Percentiles rank a stretch among this genome's conserved stretches.
phyloP scores from a whole-genome alignment of 2,329 filamentous ascomycete genomes.

The Alternaria burnsii region DNA sequence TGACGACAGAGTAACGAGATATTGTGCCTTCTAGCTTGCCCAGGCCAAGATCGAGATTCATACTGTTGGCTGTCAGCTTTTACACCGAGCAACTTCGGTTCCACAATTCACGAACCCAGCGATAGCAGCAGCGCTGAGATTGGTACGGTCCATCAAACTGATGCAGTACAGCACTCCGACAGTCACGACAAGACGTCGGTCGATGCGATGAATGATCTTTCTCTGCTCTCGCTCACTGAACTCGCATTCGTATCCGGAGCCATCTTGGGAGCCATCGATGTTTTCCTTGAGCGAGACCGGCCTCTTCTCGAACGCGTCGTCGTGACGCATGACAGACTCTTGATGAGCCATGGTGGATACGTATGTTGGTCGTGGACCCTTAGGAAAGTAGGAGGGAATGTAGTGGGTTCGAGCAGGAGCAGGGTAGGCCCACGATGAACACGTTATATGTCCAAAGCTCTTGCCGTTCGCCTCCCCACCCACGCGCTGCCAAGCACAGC shows the following conservation, averaged over 20 bases:
- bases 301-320: conserved; percentile 37
- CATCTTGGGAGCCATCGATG: conserved; percentile 32
- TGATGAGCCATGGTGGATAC: conserved; percentile 12
- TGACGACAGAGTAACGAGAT: conserved; percentile 65
- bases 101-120: conserved; percentile 61
- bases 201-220: conserved; percentile 73
- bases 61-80: conserved; percentile 45
- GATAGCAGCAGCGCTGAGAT: conserved; percentile 75
- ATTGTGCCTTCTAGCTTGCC: conserved; percentile 37
- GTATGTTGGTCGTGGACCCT: neutral
- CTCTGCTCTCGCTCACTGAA: conserved; percentile 70
- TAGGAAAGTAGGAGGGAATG: conserved; percentile 9
- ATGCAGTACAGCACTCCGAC: conserved; percentile 73
- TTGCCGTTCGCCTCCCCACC: conserved; percentile 7
- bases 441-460: conserved; percentile 9
- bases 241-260: conserved; percentile 40
- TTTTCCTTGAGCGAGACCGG: conserved; percentile 34
- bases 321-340: conserved; percentile 27
- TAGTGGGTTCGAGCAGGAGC: neutral
- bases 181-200: conserved; percentile 62
- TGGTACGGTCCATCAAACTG: conserved; percentile 80
- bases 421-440: conserved; percentile 10
- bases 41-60: conserved; percentile 51
- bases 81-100: conserved; percentile 5
- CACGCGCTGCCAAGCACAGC: conserved; percentile 15